A percentile compares a stretch with the other conserved stretches of the same genome.
Evolutionary conservation across 768 basidiomycete genomes (phyloP).

Genomic region (Suillus brevipes): DNA sequence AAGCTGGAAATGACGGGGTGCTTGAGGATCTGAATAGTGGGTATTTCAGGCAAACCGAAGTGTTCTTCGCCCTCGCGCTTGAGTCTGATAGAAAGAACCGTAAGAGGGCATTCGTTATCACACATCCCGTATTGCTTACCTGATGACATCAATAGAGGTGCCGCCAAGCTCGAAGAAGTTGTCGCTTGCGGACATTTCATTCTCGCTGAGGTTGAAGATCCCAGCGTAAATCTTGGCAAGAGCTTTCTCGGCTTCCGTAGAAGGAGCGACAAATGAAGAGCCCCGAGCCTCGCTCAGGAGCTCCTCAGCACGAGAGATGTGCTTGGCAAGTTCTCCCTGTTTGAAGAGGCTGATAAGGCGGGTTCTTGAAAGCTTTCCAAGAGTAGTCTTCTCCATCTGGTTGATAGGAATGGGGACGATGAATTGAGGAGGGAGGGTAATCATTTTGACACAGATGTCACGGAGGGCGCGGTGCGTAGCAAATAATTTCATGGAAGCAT

Average conservation of each 20-base stretch:
- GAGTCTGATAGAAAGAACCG: conserved; percentile 11
- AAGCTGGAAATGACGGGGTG: conserved; percentile 31
- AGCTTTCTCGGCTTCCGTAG: conserved; percentile 23
- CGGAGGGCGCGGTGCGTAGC: conserved; percentile 32
- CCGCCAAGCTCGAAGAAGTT: conserved; percentile 42
- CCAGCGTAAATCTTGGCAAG: conserved; percentile 27
- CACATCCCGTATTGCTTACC: conserved; percentile 4
- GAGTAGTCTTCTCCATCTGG: conserved; percentile 41
- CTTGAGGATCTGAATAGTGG: conserved; percentile 39
- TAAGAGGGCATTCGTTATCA: neutral
- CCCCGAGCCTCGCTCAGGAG: conserved; percentile 19
- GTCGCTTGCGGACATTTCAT: conserved; percentile 26
- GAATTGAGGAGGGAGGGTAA: conserved; percentile 35
- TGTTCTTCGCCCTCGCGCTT: conserved; percentile 23
- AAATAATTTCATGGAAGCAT: conserved; percentile 17
- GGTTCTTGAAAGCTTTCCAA: conserved; percentile 42
- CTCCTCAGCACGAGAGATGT: conserved; percentile 26
- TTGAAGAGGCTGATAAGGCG: conserved; percentile 33
- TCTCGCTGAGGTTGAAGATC: conserved; percentile 27
- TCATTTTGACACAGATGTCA: conserved; percentile 29
- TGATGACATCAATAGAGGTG: conserved; percentile 37
- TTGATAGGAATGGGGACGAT: conserved; percentile 40
- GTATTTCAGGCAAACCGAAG: conserved; percentile 30
- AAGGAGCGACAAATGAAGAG: conserved; percentile 20
- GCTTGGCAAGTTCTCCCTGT: conserved; percentile 30